phyloP scores from a whole-genome alignment of 2,329 filamentous ascomycete genomes.

The Amesomyces nigricolor region DNA sequence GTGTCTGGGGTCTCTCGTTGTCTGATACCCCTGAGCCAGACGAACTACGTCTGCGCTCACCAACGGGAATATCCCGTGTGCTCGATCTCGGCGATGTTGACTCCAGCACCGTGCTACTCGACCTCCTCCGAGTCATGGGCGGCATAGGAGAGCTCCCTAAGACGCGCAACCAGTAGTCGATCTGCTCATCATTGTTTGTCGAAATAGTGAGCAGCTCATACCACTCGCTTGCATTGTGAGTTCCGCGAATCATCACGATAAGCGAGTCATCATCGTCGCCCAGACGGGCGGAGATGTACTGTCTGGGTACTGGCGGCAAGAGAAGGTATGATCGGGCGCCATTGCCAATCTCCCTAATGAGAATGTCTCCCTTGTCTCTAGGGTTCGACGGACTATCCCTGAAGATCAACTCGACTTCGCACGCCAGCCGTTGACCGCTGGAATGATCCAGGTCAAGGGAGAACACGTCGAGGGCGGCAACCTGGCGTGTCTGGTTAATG shows the following conservation, averaged over 20 bases:
- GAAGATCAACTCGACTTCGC: constrained; percentile 79
- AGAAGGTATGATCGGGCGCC: constrained; percentile 71
- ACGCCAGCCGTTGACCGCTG: constrained; percentile 82
- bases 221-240: constrained; percentile 63
- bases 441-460: constrained; percentile 80
- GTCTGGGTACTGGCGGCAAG: constrained; percentile 77
- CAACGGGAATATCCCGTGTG: constrained; percentile 34
- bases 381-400: constrained; percentile 70
- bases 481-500: constrained; percentile 73
- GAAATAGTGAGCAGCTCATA: constrained; percentile 75
- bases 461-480: constrained; percentile 86
- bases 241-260: constrained; percentile 79
- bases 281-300: constrained; percentile 70
- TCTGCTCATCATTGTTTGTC: constrained; percentile 70
- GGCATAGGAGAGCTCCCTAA: constrained; percentile 52
- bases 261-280: constrained; percentile 67
- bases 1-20: constrained; percentile 30
- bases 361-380: constrained; percentile 70
- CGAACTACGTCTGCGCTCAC: constrained; percentile 32
- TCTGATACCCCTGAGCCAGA: constrained; percentile 20
- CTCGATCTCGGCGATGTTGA: constrained; percentile 19
- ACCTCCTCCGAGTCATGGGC: constrained; percentile 31
- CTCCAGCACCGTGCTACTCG: constrained; percentile 16
- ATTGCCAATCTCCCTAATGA: constrained; percentile 84
- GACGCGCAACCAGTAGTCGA: constrained; percentile 82